These are phyloP conservation scores for Schizochytrium sp. DNA, from an alignment of 108 stramenopile species.

Conservation along the genomic window DNA sequence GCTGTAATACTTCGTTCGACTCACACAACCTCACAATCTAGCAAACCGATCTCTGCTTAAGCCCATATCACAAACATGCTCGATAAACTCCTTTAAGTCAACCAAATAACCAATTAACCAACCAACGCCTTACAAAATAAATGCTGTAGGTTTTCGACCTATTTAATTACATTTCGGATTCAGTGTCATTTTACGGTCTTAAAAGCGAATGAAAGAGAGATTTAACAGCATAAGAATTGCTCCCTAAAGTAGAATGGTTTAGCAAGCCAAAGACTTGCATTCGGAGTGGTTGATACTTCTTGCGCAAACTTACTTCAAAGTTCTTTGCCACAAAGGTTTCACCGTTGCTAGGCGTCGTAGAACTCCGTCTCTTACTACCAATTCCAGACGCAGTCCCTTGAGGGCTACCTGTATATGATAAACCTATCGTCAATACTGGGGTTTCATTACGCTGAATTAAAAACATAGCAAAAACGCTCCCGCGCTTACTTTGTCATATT, in stretches of 20 bases:
- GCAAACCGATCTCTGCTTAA: too few relatives aligned
- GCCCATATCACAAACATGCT: too few relatives aligned
- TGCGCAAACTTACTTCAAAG: not conserved
- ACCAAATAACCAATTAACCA: too few relatives aligned
- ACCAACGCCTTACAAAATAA: not conserved
- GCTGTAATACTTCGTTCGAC: too few relatives aligned
- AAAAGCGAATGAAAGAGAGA: not conserved
- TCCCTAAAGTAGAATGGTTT: not conserved
- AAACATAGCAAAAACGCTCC: not conserved
- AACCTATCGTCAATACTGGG: not conserved
- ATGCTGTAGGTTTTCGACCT: not conserved
- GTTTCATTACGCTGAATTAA: not conserved
- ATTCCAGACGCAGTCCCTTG: not conserved
- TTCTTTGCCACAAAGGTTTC: not conserved
- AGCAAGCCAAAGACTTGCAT: constrained; percentile 6
- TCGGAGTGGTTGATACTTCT: constrained; percentile 22
- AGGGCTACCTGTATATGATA: not conserved
- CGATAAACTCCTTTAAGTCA: too few relatives aligned
- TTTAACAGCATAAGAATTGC: not conserved
- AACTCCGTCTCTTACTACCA: too few relatives aligned
- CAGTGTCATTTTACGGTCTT: not conserved
- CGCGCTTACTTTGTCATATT: not conserved
- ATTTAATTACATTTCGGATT: not conserved
- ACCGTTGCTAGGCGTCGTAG: not conserved
- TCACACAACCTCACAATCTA: too few relatives aligned